These are phyloP conservation scores for Triticum turgidum DNA, from an alignment of 176 grass and related monocot genomes.

Conservation along the genomic window DNA sequence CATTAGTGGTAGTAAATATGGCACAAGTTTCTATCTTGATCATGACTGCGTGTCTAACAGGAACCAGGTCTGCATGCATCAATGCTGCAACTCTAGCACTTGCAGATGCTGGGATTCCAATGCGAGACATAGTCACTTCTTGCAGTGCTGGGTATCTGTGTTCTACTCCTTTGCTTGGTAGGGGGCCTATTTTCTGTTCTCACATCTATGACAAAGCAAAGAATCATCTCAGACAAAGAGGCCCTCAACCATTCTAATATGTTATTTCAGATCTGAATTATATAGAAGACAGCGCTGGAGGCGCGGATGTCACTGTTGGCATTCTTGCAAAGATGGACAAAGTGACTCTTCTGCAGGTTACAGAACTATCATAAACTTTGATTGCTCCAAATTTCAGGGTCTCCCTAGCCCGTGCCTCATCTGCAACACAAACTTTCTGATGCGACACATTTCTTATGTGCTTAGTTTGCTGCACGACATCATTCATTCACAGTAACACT, in stretches of 20 bases:
- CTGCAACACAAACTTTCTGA: neutral
- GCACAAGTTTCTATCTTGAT: slow-evolving; percentile 8
- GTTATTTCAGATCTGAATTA: slow-evolving; percentile 86
- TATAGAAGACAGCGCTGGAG: slow-evolving; percentile 89
- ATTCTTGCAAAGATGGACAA: slow-evolving; percentile 94
- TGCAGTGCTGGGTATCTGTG: slow-evolving; percentile 94
- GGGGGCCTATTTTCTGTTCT: neutral
- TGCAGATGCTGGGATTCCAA: slow-evolving; percentile 92
- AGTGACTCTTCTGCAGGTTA: slow-evolving; percentile 95
- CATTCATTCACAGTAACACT: slow-evolving; percentile 24
- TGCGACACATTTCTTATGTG: neutral
- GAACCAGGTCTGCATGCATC: slow-evolving; percentile 95
- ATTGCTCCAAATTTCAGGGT: neutral
- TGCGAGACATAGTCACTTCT: slow-evolving; percentile 92
- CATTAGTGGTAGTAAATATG: neutral
- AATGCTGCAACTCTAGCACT: slow-evolving; percentile 98
- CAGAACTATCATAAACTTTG: slow-evolving; percentile 17
- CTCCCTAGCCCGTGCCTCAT: neutral
- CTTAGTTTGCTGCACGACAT: neutral
- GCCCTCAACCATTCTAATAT: slow-evolving; percentile 14
- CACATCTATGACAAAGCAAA: slow-evolving; percentile 11
- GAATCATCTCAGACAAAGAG: neutral
- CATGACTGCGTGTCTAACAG: slow-evolving; percentile 39
- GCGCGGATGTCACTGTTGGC: slow-evolving; percentile 86
- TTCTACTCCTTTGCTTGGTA: slow-evolving; percentile 90